Evolutionary conservation across 345 rosid species (phyloP), one percentile per base, ranked within the genome.

Genomic region (Mercurialis annua): DNA sequence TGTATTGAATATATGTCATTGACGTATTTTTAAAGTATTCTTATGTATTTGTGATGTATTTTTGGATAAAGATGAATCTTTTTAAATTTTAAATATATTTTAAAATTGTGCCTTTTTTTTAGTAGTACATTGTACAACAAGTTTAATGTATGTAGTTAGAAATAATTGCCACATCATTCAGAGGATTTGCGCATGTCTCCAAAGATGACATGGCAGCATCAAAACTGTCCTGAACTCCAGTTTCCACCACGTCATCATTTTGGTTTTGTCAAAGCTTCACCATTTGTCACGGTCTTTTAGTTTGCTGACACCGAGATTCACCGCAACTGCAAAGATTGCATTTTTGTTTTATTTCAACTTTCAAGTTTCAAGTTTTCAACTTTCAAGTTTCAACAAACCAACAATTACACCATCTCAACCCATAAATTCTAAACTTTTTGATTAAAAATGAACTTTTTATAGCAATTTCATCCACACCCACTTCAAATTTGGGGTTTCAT

Each of bases 241-340:
- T 24, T 4, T 11, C 34, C 38, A 50, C 57, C 72, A 68, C 50
- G 65, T 59, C 72, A 59, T 34, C 33, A 21, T 4, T 47, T n/a
- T 23, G 8, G 54, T 6, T 18, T 23, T 23, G 55, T 47, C 14
- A 8, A 57, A 46, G 17, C 14, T 9, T 31, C 64, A 57, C 31
- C 64, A 47, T 11, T 33, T 33, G 64, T 67, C 64, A 57, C 55
- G 1, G 3, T 26, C 23, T 6, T 2, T 10, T 10, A 24, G 10
- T 7, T 18, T 30, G 48, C 59, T 36, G 43, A 42, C 51, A 23
- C 63, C 30, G 5, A 15, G 29, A 44, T 53, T 20, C 5, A 67
- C 1, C 18, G 42, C n/a, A n/a, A n/a, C 42, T 2, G 11, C 31
- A 1, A 27, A 18, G 15, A 23, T 65, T 38, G 20, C 20, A 21